Evolutionary conservation across 257 asterid genomes (phyloP), one percentile per base, ranked within the genome.

Genomic region (Petrea volubilis): DNA sequence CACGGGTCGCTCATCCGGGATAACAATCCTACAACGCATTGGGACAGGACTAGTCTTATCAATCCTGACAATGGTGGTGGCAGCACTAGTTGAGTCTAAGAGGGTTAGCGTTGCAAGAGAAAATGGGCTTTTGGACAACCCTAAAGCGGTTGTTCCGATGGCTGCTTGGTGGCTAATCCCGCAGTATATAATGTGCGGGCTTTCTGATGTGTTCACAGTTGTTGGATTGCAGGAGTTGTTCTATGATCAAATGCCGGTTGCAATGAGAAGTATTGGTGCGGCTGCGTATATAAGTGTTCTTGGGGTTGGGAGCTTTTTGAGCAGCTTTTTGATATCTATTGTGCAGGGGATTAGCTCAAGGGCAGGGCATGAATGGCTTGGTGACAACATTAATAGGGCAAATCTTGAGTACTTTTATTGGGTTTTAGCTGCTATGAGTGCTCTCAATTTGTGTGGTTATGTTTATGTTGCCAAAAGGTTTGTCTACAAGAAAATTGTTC

Each of bases 141-240:
- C 84, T 0, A 69, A 55, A 14, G 6, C 78, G 9, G 59, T 50
- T 0, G 72, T 84, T 11, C 83, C 87, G 4, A 84, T 84, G 87
- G 58, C 68, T 4, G 53, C 73, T 6, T 84, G 87, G 82, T 82
- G 87, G 87, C 49, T 84, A 33, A 11, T 78, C 15, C 90, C 90
- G 3, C 90, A 84, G 18, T 84, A 84, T 52, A n/a, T 82, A 36
- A 23, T 84, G 47, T 28, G 51, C 5, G 90, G 90, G 40, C 41
- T 84, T 15, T 64, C 83, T 14, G 87, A 84, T 51, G 80, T 82
- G 64, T 82, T 84, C 67, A 77, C 87, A 1, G 61, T 82, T 6
- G 82, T 84, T 12, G 90, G 90, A 20, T 44, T 84, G 75, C 90
- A 84, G 23, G 90, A 84, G 61, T 24, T 84, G 63, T 84, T 84